These are phyloP conservation scores for Przewalskia tangutica DNA, from an alignment of 257 asterid genomes.

Conservation along the genomic window DNA sequence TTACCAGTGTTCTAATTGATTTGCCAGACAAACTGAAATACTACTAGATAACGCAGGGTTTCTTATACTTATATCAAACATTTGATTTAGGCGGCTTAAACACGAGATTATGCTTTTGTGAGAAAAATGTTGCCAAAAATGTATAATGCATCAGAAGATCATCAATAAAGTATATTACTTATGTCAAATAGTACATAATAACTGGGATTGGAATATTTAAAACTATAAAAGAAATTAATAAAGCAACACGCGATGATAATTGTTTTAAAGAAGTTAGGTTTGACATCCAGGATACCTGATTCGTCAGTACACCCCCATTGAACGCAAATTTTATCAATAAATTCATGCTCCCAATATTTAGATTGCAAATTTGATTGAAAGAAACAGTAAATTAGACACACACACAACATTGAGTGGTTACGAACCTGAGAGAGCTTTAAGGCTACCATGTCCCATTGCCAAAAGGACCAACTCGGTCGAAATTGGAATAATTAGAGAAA, in stretches of 20 bases:
- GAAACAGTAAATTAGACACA: background rate
- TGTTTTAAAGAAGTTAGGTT: background rate
- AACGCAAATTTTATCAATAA: background rate
- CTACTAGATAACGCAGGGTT: background rate
- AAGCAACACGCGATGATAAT: background rate
- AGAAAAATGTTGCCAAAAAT: background rate
- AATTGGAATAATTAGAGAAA: background rate
- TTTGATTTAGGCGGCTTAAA: background rate
- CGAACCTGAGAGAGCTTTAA: background rate
- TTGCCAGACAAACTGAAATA: background rate
- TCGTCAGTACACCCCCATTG: background rate
- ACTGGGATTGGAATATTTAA: background rate
- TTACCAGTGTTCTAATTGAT: background rate
- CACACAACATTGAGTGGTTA: background rate
- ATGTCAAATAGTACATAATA: background rate
- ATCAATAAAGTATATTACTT: background rate
- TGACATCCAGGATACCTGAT: background rate
- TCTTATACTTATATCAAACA: background rate
- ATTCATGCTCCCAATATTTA: background rate
- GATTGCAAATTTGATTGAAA: background rate
- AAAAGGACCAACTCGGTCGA: background rate
- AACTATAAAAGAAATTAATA: background rate
- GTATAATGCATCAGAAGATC: background rate
- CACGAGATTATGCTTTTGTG: background rate
- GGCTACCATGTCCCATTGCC: background rate